Percentiles rank a stretch among this genome's conserved stretches.
These are phyloP conservation scores for Mitragyna speciosa DNA, from an alignment of 257 asterid species.

Conservation along the genomic window DNA sequence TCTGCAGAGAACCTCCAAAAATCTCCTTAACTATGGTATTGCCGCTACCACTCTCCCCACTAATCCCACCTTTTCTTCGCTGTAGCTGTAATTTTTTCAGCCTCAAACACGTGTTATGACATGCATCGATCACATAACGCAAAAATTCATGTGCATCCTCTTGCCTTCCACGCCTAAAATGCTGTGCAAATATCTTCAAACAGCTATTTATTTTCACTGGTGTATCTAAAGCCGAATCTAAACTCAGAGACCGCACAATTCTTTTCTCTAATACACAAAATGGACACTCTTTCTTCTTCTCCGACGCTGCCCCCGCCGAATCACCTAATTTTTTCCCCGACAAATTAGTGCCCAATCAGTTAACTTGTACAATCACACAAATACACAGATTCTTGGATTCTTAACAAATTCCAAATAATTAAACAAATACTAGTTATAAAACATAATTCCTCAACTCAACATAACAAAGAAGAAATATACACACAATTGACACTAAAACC, in stretches of 20 bases:
- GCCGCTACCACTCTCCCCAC: conserved; percentile 52
- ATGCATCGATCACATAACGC: conserved; percentile 95
- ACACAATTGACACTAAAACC: neutral
- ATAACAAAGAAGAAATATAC: neutral
- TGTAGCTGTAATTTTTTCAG: conserved; percentile 77
- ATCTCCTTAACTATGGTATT: conserved; percentile 82
- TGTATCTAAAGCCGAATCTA: conserved; percentile 63
- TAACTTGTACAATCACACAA: neutral
- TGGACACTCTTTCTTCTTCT: conserved; percentile 90
- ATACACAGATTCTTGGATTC: neutral
- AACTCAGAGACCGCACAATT: conserved; percentile 70
- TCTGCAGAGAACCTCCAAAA: conserved; percentile 92
- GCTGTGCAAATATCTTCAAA: conserved; percentile 77
- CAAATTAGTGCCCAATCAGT: neutral
- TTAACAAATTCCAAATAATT: neutral
- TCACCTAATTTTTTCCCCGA: conserved; percentile 54
- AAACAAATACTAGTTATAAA: neutral
- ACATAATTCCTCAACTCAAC: neutral
- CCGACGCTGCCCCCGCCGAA: conserved; percentile 57
- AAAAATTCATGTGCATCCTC: conserved; percentile 98
- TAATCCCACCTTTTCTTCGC: conserved; percentile 48
- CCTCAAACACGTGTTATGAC: conserved; percentile 92
- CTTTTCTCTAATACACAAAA: conserved; percentile 89
- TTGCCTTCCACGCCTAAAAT: conserved; percentile 83
- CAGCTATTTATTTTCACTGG: conserved; percentile 70